phyloP scores from a whole-genome alignment of 441 rosid species.

The Gossypium laxum region DNA sequence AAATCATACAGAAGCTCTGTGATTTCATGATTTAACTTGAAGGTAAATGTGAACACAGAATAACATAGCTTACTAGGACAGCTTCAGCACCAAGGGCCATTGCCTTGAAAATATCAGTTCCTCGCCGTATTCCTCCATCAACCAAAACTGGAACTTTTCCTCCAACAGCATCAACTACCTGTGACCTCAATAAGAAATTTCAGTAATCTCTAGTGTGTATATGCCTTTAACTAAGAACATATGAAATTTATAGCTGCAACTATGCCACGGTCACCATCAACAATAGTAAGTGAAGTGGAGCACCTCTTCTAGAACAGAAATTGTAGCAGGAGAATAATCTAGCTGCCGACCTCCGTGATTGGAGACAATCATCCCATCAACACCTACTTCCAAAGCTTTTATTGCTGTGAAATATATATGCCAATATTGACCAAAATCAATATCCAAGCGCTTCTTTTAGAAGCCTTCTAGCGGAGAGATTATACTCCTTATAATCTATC shows the following conservation, averaged over 20 bases:
- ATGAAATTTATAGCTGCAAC: not conserved
- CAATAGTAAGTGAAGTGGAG: not conserved
- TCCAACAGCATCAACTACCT: conserved; percentile 60
- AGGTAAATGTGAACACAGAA: too few species aligned
- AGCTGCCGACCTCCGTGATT: conserved; percentile 43
- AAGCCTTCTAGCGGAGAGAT: too few species aligned
- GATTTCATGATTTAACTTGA: not conserved
- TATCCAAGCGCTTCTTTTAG: too few species aligned
- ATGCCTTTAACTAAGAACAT: not conserved
- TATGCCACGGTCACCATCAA: not conserved
- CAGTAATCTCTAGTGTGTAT: not conserved
- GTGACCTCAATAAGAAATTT: conserved; percentile 9
- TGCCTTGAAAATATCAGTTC: conserved; percentile 82
- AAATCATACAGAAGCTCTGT: not conserved
- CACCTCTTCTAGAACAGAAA: conserved; percentile 37
- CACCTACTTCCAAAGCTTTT: conserved; percentile 29
- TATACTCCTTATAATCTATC: too few species aligned
- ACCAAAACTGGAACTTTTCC: conserved; percentile 61
- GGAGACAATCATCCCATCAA: conserved; percentile 34
- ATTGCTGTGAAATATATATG: conserved; percentile 21
- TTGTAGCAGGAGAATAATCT: conserved; percentile 28
- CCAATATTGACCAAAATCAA: not conserved
- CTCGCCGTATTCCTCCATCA: conserved; percentile 80
- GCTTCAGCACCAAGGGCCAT: conserved; percentile 80
- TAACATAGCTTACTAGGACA: conserved; percentile 46